phyloP scores from a whole-genome alignment of 2,329 filamentous ascomycete genomes.

The Neurospora crassa region DNA sequence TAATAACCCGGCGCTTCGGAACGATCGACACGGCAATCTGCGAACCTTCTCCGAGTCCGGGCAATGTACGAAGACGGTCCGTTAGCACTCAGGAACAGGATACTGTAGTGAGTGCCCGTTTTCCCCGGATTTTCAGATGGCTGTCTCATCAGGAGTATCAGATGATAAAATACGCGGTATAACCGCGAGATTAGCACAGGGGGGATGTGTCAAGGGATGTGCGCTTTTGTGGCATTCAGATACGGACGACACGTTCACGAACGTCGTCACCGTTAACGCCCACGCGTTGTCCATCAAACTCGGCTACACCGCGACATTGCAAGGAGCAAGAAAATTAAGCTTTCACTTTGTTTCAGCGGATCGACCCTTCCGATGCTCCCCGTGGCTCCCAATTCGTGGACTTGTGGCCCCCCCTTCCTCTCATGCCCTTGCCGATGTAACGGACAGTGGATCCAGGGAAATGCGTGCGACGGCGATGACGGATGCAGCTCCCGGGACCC shows the following conservation, averaged over 20 bases:
- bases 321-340: not conserved
- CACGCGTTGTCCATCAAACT: not conserved
- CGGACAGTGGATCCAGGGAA: not conserved
- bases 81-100: not conserved
- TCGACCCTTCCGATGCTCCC: not conserved
- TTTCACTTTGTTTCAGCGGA: not conserved
- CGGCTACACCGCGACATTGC: not conserved
- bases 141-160: no score
- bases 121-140: not conserved
- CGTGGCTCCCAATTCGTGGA: not conserved
- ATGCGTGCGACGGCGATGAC: not conserved
- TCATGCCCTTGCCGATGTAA: not conserved
- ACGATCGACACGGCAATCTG: not conserved
- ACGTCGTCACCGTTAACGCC: not conserved
- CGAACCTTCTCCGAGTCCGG: not conserved
- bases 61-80: not conserved
- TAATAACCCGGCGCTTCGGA: not conserved
- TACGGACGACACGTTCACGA: not conserved
- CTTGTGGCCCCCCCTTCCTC: not conserved
- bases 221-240: not conserved
- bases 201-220: not conserved
- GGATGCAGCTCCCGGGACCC: not conserved
- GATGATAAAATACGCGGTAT: not conserved
- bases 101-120: not conserved
- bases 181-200: not conserved